A percentile compares a stretch with the other conserved stretches of the same genome.
Conservation (phyloP, 805 yeast species). For the Schizosaccharomyces octosporus region DNA sequence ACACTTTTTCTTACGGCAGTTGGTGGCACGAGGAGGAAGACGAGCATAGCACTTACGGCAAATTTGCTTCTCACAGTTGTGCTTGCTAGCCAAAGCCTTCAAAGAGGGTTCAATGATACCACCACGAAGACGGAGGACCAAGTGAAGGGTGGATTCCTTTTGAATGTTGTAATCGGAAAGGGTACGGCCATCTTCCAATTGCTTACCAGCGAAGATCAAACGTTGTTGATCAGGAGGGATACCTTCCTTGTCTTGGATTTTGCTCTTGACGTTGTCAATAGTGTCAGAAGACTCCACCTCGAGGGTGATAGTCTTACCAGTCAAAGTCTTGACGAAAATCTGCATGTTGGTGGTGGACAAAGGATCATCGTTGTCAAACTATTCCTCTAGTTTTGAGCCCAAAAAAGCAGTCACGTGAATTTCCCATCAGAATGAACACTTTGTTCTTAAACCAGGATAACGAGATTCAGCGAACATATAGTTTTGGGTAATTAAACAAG, state of each 20-base stretch:
- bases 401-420: not conserved
- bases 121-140: constrained; percentile 74
- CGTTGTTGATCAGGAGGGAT: constrained; percentile 96
- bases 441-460: too few species aligned
- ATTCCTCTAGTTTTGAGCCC: not conserved
- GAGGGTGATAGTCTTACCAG: constrained; percentile 87
- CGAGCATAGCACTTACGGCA: constrained; percentile 98
- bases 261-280: constrained; percentile 87
- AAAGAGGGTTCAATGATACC: constrained; percentile 86
- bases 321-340: constrained; percentile 86
- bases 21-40: constrained; percentile 99
- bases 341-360: not conserved
- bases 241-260: constrained; percentile 94
- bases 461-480: too few species aligned
- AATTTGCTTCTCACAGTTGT: constrained; percentile 97
- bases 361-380: not conserved
- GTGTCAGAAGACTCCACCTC: constrained; percentile 94
- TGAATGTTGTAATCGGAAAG: constrained; percentile 85
- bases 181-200: constrained; percentile 61
- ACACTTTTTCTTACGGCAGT: constrained; percentile 99
- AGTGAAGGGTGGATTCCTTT: constrained; percentile 71
- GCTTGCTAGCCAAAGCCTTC: constrained; percentile 95
- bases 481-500: too few species aligned
- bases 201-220: constrained; percentile 92
- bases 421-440: not conserved